Evolutionary conservation across 2,329 filamentous ascomycete genomes (phyloP).

Genomic region (Paramyrothecium sp.): DNA sequence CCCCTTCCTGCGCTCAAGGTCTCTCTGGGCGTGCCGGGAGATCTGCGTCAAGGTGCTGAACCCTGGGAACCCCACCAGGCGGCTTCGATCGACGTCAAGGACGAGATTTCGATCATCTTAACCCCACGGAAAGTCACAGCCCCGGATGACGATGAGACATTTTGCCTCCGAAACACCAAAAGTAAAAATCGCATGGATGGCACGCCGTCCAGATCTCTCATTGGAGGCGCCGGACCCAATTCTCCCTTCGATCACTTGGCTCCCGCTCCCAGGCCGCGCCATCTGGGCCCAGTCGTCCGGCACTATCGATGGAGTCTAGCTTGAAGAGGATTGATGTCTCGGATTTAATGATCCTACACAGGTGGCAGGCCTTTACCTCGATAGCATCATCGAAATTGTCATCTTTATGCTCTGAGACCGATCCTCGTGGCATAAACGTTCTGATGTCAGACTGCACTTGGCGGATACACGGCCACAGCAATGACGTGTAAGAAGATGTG

Average conservation of each 20-base stretch:
- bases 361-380: not conserved
- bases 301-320: not conserved
- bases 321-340: not conserved
- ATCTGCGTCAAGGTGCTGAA: not conserved
- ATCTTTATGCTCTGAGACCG: too few relatives aligned
- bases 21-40: not conserved
- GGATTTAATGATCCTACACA: not conserved
- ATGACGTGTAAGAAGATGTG: too few relatives aligned
- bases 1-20: too few relatives aligned
- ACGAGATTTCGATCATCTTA: too few relatives aligned
- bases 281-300: not conserved
- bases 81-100: too few relatives aligned
- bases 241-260: not conserved
- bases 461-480: too few relatives aligned
- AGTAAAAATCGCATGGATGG: too few relatives aligned
- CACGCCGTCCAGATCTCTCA: too few relatives aligned
- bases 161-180: not conserved
- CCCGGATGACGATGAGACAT: not conserved
- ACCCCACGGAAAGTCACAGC: too few relatives aligned
- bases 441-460: too few relatives aligned
- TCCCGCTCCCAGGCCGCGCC: not conserved
- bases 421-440: too few relatives aligned
- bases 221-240: not conserved
- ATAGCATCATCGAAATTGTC: not conserved
- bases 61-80: too few relatives aligned